A percentile compares a stretch with the other conserved stretches of the same genome.
Conservation (phyloP, 306 rosid species). For the Begonia peltatifolia region DNA sequence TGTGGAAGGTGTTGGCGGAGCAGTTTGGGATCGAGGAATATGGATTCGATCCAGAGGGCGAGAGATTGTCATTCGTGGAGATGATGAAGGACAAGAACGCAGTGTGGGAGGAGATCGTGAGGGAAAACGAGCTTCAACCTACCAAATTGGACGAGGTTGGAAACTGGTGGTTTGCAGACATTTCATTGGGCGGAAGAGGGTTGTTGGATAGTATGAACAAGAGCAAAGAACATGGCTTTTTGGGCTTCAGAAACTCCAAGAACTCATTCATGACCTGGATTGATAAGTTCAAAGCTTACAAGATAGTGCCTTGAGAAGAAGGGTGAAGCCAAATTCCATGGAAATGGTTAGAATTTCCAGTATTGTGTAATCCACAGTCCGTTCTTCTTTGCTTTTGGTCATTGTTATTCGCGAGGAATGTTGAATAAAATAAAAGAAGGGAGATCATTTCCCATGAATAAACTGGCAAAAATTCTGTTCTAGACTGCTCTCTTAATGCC, state of each 20-base stretch:
- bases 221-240: slow-evolving; percentile 51
- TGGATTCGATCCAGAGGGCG: slow-evolving; percentile 35
- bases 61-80: slow-evolving; percentile 20
- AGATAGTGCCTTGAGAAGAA: slow-evolving; percentile 37
- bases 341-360: no score
- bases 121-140: slow-evolving; percentile 24
- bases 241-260: slow-evolving; percentile 62
- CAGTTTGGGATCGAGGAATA: slow-evolving; percentile 50
- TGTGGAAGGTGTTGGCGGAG: slow-evolving; percentile 60
- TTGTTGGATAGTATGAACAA: slow-evolving; percentile 34
- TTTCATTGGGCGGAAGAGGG: slow-evolving; percentile 1
- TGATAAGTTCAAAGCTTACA: slow-evolving; percentile 32
- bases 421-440: no score
- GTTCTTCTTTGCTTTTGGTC: no score
- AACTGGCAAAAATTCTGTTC: no score
- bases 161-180: slow-evolving; percentile 42
- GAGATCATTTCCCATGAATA: no score
- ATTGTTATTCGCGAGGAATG: no score
- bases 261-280: slow-evolving; percentile 42
- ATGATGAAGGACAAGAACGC: slow-evolving; percentile 35
- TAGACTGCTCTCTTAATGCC: no score
- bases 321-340: no score
- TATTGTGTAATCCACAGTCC: no score
- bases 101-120: slow-evolving; percentile 60
- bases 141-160: slow-evolving; percentile 39